Evolutionary conservation across 1,284 basidiomycete genomes (phyloP).

Genomic region (Ganoderma multipileum): DNA sequence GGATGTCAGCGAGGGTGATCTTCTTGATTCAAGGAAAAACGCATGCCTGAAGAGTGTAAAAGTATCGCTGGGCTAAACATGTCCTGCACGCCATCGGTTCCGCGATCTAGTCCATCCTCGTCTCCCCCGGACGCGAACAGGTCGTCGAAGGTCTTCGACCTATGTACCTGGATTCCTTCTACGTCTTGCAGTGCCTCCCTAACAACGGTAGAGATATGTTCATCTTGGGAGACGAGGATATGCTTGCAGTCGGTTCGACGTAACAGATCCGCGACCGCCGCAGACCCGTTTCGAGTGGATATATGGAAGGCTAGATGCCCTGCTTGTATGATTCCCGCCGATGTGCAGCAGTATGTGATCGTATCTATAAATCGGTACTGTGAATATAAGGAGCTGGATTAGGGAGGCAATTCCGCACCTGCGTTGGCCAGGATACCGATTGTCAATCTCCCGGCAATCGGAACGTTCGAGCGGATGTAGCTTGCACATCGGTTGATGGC

Average conservation of each 20-base stretch:
- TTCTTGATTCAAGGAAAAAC: not conserved
- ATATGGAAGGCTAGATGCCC: conserved; percentile 43
- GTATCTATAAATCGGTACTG: conserved; percentile 31
- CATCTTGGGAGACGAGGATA: conserved; percentile 36
- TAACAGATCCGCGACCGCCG: conserved; percentile 45
- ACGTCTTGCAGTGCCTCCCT: conserved; percentile 2
- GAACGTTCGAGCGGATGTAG: not conserved
- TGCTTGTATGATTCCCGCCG: conserved; percentile 34
- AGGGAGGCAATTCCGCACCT: not conserved
- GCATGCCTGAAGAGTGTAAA: conserved; percentile 32
- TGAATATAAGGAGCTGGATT: not conserved
- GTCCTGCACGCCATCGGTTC: not conserved
- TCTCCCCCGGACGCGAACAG: not conserved
- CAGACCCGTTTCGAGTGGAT: conserved; percentile 47
- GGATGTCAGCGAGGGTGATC: not conserved
- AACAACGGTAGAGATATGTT: not conserved
- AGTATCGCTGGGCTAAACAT: conserved; percentile 16
- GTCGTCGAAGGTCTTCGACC: not conserved
- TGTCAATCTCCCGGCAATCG: not conserved
- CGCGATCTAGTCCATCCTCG: not conserved
- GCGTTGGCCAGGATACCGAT: not conserved
- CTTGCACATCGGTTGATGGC: conserved; percentile 25
- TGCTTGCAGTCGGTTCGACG: conserved; percentile 33
- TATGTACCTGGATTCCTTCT: not conserved
- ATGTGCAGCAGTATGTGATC: conserved; percentile 38